These are phyloP conservation scores for Colletotrichum euphorbiae DNA, from an alignment of 2,329 filamentous ascomycete species.

Conservation along the genomic window DNA sequence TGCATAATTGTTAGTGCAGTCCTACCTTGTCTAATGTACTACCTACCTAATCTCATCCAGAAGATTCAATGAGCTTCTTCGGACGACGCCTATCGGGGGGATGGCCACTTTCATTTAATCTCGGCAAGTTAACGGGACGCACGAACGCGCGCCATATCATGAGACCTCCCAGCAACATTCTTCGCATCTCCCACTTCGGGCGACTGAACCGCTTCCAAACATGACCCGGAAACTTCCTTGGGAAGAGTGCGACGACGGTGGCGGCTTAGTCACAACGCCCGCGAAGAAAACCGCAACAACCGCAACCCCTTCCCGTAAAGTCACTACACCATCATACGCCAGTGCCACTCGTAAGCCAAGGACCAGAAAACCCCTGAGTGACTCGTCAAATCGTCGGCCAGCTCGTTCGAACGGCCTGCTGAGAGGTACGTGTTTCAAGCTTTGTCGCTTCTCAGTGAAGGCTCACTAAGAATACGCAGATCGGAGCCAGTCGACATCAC, in stretches of 20 bases:
- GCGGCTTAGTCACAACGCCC: neutral
- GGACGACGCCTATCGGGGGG: neutral
- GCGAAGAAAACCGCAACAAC: slow-evolving; percentile 2
- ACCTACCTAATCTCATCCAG: slow-evolving; percentile 6
- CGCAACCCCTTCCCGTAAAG: neutral
- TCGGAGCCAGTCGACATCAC: slow-evolving; percentile 62
- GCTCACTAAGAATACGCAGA: slow-evolving; percentile 32
- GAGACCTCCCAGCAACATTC: neutral
- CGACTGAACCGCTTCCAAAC: neutral
- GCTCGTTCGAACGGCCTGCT: slow-evolving; percentile 4
- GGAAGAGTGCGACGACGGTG: slow-evolving; percentile 24
- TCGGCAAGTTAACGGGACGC: neutral
- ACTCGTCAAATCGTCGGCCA: neutral
- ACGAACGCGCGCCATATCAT: neutral
- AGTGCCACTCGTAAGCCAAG: neutral
- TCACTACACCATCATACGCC: neutral
- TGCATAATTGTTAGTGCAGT: slow-evolving; percentile 21
- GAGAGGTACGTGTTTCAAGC: neutral
- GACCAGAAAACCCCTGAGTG: neutral
- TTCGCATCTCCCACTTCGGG: neutral
- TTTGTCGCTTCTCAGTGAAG: neutral
- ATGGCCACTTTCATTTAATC: neutral
- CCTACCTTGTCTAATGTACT: neutral
- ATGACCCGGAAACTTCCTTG: slow-evolving; percentile 67
- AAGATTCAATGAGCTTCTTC: neutral